Evolutionary conservation across 495 filamentous ascomycete genomes (phyloP).

Genomic region (Penicillium parvum): DNA sequence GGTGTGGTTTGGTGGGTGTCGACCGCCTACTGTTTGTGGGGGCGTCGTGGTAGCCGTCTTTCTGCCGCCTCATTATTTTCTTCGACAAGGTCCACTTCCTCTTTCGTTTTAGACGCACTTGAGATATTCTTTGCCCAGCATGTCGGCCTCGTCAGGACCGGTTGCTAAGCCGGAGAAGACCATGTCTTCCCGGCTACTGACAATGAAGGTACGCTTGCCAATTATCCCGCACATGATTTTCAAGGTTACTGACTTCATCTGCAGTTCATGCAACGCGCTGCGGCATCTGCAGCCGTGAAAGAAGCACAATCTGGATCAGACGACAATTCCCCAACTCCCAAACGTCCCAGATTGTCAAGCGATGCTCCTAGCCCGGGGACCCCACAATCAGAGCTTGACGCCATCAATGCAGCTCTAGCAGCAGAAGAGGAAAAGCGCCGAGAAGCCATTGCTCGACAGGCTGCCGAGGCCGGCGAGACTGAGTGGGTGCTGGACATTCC

Average conservation of each 20-base stretch:
- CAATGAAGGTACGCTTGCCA: conserved; percentile 67
- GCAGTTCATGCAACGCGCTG: conserved; percentile 93
- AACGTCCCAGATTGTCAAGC: conserved; percentile 42
- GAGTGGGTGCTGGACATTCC: conserved; percentile 69
- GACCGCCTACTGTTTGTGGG: conserved; percentile 1
- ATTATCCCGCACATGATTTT: background rate
- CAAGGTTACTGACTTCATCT: conserved; percentile 8
- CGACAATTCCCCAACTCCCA: conserved; percentile 31
- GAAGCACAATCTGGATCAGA: conserved; percentile 38
- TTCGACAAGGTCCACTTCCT: no score
- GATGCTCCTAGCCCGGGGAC: conserved; percentile 27
- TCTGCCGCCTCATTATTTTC: conserved; percentile 22
- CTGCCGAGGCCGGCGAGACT: conserved; percentile 74
- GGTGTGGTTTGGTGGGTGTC: conserved; percentile 28
- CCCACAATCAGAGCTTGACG: conserved; percentile 45
- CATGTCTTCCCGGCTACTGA: conserved; percentile 86
- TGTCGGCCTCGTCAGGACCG: conserved; percentile 28
- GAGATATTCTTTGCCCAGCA: conserved; percentile 23
- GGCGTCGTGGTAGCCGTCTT: conserved; percentile 12
- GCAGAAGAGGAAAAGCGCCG: conserved; percentile 71
- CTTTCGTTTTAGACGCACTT: conserved; percentile 3
- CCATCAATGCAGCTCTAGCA: conserved; percentile 64
- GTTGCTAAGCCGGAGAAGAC: conserved; percentile 53
- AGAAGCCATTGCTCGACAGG: conserved; percentile 64
- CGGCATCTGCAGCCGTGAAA: conserved; percentile 48